Conservation (phyloP, 2,329 filamentous ascomycete genomes). For the Amauroascus verrucosus region DNA sequence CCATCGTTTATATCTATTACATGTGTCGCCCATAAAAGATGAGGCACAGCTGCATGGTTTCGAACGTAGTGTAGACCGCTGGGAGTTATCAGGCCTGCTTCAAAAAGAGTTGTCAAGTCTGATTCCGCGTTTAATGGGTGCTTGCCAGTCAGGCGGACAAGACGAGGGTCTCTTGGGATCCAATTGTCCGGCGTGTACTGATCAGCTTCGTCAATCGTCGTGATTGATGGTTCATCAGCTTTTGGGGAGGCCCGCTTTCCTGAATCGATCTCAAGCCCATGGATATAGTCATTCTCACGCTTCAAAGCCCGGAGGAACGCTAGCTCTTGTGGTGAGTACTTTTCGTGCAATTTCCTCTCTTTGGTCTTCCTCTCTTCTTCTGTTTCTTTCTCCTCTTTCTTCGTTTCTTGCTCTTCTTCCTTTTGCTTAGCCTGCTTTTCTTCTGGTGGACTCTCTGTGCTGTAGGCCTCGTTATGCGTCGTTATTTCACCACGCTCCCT, state of each 20-base stretch:
- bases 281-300: constrained; percentile 38
- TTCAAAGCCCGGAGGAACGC: constrained; percentile 34
- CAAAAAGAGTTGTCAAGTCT: constrained; percentile 34
- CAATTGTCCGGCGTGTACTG: constrained; percentile 46
- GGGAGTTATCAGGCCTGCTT: constrained; percentile 43
- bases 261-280: constrained; percentile 35
- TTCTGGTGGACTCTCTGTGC: constrained; percentile 16
- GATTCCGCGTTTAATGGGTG: constrained; percentile 46
- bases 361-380: constrained; percentile 21
- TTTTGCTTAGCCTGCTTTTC: constrained; percentile 8
- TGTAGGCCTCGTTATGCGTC: constrained; percentile 32
- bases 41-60: constrained; percentile 46
- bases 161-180: constrained; percentile 39
- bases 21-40: constrained; percentile 43
- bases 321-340: constrained; percentile 37
- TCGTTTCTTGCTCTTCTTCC: constrained; percentile 15
- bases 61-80: constrained; percentile 45
- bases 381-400: constrained; percentile 21
- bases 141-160: constrained; percentile 45
- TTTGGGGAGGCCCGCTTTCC: constrained; percentile 34
- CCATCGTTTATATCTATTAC: constrained; percentile 37
- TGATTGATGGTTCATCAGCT: constrained; percentile 22
- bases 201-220: constrained; percentile 41
- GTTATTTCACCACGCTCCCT: constrained; percentile 24
- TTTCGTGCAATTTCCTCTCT: constrained; percentile 23